Conservation (phyloP, 1,284 basidiomycete species). For the Cryptococcus neoformans region DNA sequence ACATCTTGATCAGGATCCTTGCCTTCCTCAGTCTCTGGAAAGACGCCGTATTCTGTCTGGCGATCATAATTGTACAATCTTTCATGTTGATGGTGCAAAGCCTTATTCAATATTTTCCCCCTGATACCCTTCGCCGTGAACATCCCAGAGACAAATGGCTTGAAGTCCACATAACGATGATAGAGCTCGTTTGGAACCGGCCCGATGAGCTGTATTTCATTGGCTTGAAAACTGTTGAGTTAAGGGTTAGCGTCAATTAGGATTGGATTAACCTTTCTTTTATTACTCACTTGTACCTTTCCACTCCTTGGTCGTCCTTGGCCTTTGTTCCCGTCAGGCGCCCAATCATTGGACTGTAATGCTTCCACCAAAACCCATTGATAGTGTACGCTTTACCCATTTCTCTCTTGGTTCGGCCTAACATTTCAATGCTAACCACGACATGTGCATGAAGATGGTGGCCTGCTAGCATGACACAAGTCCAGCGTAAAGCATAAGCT, state of each 20-base stretch:
- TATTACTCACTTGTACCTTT: conserved; percentile 33
- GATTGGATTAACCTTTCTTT: not conserved
- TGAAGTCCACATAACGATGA: conserved; percentile 55
- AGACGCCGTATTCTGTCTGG: conserved; percentile 48
- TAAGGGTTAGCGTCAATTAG: not conserved
- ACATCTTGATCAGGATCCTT: conserved; percentile 34
- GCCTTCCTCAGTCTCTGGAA: conserved; percentile 16
- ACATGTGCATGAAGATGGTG: conserved; percentile 26
- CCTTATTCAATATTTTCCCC: conserved; percentile 49
- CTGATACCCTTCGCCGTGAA: conserved; percentile 49
- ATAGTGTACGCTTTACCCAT: conserved; percentile 51
- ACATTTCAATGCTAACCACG: conserved; percentile 42
- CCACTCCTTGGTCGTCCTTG: conserved; percentile 23
- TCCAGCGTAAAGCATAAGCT: conserved; percentile 44
- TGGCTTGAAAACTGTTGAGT: conserved; percentile 51
- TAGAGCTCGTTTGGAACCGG: conserved; percentile 53
- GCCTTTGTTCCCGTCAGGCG: conserved; percentile 34
- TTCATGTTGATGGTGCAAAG: conserved; percentile 53
- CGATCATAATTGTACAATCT: conserved; percentile 53
- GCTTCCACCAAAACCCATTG: conserved; percentile 47
- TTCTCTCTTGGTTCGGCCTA: conserved; percentile 45
- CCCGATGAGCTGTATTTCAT: conserved; percentile 53
- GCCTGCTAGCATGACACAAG: conserved; percentile 9
- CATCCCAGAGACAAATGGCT: conserved; percentile 52
- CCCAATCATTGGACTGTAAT: conserved; percentile 45